Conservation (phyloP, 1,139 yeast genomes). For the Nematodospora anomalae region DNA sequence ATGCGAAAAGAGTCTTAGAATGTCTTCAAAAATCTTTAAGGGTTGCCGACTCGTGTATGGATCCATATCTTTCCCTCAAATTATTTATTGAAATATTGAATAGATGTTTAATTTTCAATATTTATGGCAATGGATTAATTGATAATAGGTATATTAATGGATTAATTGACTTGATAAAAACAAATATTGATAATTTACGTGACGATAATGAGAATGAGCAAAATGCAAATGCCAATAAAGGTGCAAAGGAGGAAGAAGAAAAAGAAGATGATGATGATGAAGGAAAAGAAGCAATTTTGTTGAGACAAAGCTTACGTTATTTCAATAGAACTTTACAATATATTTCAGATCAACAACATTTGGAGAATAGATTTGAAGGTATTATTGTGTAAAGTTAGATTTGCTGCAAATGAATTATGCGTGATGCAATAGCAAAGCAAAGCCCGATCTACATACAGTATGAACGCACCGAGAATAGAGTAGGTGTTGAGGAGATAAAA, state of each 20-base stretch:
- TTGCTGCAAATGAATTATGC: no score
- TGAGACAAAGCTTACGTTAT: conserved; percentile 33
- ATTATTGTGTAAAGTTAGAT: conserved; percentile 21
- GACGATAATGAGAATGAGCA: conserved; percentile 22
- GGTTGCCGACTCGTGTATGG: conserved; percentile 93
- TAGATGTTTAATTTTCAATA: conserved; percentile 79
- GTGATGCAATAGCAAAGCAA: conserved; percentile 2
- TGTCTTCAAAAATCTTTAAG: conserved; percentile 67
- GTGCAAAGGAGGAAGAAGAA: conserved; percentile 7
- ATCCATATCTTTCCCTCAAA: conserved; percentile 72
- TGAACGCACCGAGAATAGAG: no score
- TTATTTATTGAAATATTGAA: conserved; percentile 87
- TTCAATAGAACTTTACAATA: conserved; percentile 70
- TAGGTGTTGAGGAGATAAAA: no score
- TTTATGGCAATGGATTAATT: conserved; percentile 74
- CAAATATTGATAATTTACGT: conserved; percentile 62
- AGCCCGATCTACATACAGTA: conserved; percentile 1
- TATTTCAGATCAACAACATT: conserved; percentile 63
- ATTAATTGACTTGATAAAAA: conserved; percentile 76
- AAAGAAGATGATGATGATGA: conserved; percentile 23
- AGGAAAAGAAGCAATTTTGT: conserved; percentile 35
- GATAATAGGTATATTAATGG: conserved; percentile 81
- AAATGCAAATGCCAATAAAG: conserved; percentile 22
- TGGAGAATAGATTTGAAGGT: conserved; percentile 60
- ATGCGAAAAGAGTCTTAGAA: conserved; percentile 47